A percentile compares a stretch with the other conserved stretches of the same genome.
phyloP scores from a whole-genome alignment of 164 flowering plant genomes.

The Vitis cinerea region DNA sequence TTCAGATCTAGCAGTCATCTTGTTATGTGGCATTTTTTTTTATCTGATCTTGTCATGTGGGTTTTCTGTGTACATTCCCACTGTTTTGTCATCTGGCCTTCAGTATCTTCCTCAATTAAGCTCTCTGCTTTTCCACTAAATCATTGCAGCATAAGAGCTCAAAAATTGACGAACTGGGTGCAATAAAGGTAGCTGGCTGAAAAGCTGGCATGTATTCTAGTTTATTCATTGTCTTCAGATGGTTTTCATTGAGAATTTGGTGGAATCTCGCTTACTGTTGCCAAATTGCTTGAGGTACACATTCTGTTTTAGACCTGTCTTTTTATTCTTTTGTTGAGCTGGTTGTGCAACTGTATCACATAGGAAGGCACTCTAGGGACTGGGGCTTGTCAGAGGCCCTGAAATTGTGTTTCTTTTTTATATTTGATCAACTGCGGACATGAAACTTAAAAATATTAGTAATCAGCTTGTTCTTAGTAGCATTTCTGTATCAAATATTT shows the following conservation, averaged over 20 bases:
- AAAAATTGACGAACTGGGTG: constrained; percentile 76
- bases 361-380: background rate
- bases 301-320: background rate
- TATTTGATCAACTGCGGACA: background rate
- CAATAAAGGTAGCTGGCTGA: constrained; percentile 84
- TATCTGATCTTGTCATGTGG: background rate
- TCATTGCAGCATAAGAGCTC: constrained; percentile 85
- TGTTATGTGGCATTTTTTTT: background rate
- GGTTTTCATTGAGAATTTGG: constrained; percentile 27
- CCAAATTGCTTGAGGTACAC: constrained; percentile 36
- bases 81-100: background rate
- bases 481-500: background rate
- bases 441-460: background rate
- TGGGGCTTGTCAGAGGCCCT: background rate
- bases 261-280: constrained; percentile 16
- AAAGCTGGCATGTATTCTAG: constrained; percentile 18
- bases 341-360: background rate
- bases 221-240: constrained; percentile 13
- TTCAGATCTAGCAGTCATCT: background rate
- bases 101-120: background rate
- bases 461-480: background rate
- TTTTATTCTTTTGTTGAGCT: background rate
- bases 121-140: background rate
- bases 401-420: background rate
- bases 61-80: background rate